A percentile compares a stretch with the other conserved stretches of the same genome.
Conservation (phyloP, 768 basidiomycete genomes). For the Suillus subluteus region DNA sequence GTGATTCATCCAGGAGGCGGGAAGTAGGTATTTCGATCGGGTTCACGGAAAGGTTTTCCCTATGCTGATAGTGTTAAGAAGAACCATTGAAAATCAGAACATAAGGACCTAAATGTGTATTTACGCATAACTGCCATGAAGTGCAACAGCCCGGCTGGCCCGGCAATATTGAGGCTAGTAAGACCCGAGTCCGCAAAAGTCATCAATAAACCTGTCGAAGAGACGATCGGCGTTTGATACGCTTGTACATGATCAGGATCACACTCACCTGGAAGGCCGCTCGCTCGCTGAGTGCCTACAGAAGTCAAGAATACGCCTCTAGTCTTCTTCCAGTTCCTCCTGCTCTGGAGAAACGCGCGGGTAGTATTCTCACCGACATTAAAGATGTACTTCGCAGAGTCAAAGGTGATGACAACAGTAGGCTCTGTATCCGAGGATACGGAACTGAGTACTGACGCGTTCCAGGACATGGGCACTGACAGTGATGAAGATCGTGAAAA, state of each 20-base stretch:
- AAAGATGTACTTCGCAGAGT: constrained; percentile 83
- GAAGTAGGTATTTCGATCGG: constrained; percentile 45
- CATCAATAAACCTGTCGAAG: constrained; percentile 69
- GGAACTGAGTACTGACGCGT: constrained; percentile 58
- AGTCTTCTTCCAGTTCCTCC: constrained; percentile 66
- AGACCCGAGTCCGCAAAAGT: constrained; percentile 74
- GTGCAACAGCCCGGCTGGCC: constrained; percentile 76
- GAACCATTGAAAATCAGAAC: constrained; percentile 3
- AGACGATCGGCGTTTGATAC: background rate
- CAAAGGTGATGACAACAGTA: constrained; percentile 73
- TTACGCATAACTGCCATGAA: constrained; percentile 70
- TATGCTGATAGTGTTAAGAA: constrained; percentile 23
- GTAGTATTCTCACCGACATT: constrained; percentile 82
- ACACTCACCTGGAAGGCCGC: constrained; percentile 72
- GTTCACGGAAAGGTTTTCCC: constrained; percentile 54
- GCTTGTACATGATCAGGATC: background rate
- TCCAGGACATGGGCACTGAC: constrained; percentile 56
- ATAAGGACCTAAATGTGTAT: constrained; percentile 64
- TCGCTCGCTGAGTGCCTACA: constrained; percentile 59
- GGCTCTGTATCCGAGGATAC: constrained; percentile 81
- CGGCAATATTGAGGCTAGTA: constrained; percentile 60
- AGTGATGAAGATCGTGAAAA: background rate
- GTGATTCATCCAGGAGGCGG: constrained; percentile 20
- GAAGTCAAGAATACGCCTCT: constrained; percentile 75
- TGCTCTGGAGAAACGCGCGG: constrained; percentile 74